Base-by-base conservation (phyloP, 495 filamentous ascomycete species). In the Neurospora intermedia region DNA sequence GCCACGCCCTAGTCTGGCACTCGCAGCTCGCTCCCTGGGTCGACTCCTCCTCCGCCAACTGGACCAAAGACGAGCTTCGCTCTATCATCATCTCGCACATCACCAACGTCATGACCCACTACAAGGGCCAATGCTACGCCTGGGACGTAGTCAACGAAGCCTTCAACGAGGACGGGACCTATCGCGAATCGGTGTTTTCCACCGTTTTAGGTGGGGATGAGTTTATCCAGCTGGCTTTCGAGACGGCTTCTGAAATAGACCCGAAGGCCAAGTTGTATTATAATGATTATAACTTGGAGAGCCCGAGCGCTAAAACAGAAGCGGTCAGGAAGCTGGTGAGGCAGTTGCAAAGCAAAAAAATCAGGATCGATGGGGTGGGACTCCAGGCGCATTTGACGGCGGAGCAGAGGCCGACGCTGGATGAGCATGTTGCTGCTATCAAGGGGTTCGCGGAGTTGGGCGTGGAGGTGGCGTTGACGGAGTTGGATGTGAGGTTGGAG, bases 91-190 rank as follows among this genome's bases (percentile, higher is more conserved):
- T 80, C 45, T 82, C 82, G 69, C 88, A 90, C 77, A 82, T 90
- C 70, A 82, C 80, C 18, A 80, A 79, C 43, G 85, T 87, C 10
- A 87, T 83, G 2, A 83, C 77, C 11, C 87, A 89, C 75, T 89
- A 83, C 75, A 83, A 83, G 69, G 87, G 87, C 7, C 78, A 82
- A 16, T 88, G 87, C 78, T 83, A 86, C 66, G 80, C 74, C n/a
- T 81, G 78, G 87, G 89, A 92, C 75, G 90, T 92, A 1, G 83
- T 91, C 20, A 92, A 91, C 79, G 90, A 92, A 76, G 87, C 87
- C 46, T 85, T 91, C 74, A 85, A 89, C 73, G 90, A 92, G 39
- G 87, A 90, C 75, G 90, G 89, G 31, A 83, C 84, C 4, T 86
- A 86, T 43, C 85, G 89, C 39, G 71, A 82, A 62, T 84, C 77